These are phyloP conservation scores for Candida insectorum DNA, from an alignment of 805 yeast species.

Conservation along the genomic window DNA sequence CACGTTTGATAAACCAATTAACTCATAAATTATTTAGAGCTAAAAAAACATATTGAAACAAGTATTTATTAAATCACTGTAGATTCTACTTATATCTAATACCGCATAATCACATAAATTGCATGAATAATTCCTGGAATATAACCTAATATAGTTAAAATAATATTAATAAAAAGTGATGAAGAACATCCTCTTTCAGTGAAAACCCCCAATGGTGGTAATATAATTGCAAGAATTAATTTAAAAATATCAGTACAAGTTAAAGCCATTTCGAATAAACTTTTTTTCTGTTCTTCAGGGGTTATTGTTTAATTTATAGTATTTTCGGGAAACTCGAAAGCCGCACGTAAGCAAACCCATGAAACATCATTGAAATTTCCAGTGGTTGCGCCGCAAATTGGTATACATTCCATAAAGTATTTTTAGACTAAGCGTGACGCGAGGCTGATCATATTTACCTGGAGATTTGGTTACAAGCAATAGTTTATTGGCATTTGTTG, in stretches of 20 bases:
- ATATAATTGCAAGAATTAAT: conserved; percentile 47
- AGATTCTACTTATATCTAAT: background rate
- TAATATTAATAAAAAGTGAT: conserved; percentile 47
- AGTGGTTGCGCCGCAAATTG: too few species aligned
- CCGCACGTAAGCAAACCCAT: conserved; percentile 7
- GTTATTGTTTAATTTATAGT: conserved; percentile 3
- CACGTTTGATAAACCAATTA: conserved; percentile 87
- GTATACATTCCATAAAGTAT: too few species aligned
- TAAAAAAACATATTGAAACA: background rate
- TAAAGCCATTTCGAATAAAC: conserved; percentile 39
- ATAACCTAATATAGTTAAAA: conserved; percentile 70
- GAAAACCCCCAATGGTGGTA: conserved; percentile 65
- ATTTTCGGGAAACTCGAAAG: conserved; percentile 3
- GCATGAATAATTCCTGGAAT: conserved; percentile 74
- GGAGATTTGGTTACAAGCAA: too few species aligned
- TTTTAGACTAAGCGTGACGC: too few species aligned
- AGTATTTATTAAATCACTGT: background rate
- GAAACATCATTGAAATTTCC: too few species aligned
- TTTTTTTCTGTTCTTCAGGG: background rate
- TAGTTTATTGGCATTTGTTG: too few species aligned
- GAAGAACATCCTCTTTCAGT: conserved; percentile 54
- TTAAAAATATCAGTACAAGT: conserved; percentile 53
- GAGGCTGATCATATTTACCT: too few species aligned
- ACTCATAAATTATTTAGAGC: conserved; percentile 47
- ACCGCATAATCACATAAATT: conserved; percentile 44